Conservation (phyloP, 2,329 filamentous ascomycete species). For the Neurospora sp. region DNA sequence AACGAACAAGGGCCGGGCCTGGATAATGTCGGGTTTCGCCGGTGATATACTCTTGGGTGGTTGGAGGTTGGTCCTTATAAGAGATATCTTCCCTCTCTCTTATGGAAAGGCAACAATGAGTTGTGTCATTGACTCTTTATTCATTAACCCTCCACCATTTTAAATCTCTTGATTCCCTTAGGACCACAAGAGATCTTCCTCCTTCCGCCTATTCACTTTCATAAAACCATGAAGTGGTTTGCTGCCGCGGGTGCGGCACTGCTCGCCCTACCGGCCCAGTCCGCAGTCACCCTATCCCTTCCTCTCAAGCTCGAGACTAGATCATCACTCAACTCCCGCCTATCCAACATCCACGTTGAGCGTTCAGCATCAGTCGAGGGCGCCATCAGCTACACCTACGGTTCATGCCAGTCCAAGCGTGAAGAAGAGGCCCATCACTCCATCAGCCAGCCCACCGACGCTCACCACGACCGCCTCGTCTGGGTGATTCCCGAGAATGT, state of each 20-base stretch:
- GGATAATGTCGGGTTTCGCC: background rate
- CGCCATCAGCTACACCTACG: constrained; percentile 24
- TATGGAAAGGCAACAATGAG: background rate
- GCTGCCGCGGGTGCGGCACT: constrained; percentile 2
- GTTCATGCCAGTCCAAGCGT: constrained; percentile 18
- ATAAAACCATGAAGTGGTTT: background rate
- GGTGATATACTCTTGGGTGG: background rate
- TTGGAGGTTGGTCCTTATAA: background rate
- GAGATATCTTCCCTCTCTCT: background rate
- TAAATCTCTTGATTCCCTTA: background rate
- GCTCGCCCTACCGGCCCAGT: background rate
- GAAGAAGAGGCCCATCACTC: constrained; percentile 20
- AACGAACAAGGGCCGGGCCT: background rate
- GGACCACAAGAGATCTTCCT: background rate
- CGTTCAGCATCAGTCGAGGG: constrained; percentile 18
- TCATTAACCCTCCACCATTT: background rate
- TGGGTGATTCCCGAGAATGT: constrained; percentile 25
- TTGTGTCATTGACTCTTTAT: background rate
- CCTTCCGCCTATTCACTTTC: background rate
- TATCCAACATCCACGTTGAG: constrained; percentile 25
- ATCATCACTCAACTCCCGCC: constrained; percentile 22
- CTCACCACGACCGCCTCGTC: constrained; percentile 21
- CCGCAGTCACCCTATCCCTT: background rate
- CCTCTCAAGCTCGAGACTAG: constrained; percentile 26
- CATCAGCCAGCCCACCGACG: constrained; percentile 13